These are phyloP conservation scores for Ophiocordyceps camponoti-rufipedis DNA, from an alignment of 2,329 filamentous ascomycete genomes.

Conservation along the genomic window DNA sequence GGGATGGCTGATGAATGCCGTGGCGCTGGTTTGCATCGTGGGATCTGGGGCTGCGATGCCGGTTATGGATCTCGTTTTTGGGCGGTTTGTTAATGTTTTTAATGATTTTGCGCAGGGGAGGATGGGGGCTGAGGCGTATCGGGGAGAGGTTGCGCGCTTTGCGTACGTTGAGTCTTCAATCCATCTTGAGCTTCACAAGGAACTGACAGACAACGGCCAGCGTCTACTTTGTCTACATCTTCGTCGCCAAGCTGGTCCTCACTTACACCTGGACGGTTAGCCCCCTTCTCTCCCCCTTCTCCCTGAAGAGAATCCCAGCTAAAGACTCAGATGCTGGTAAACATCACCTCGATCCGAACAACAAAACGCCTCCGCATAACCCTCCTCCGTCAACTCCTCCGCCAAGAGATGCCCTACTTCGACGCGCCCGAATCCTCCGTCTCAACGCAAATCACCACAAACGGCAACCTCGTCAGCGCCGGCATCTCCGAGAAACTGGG, in stretches of 20 bases:
- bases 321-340: constrained; percentile 11
- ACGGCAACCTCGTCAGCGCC: constrained; percentile 24
- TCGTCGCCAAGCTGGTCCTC: constrained; percentile 33
- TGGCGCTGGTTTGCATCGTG: constrained; percentile 18
- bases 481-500: constrained; percentile 27
- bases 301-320: no score
- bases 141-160: constrained; percentile 26
- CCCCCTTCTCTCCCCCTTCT: not conserved
- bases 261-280: constrained; percentile 31
- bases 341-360: constrained; percentile 17
- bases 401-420: constrained; percentile 38
- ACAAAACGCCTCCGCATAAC: constrained; percentile 18
- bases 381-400: constrained; percentile 18
- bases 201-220: constrained; percentile 11
- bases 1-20: constrained; percentile 17
- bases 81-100: constrained; percentile 33
- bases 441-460: constrained; percentile 27
- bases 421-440: constrained; percentile 26
- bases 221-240: constrained; percentile 39
- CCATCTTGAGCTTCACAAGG: no score
- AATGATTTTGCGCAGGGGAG: constrained; percentile 32
- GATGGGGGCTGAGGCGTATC: constrained; percentile 26
- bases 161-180: constrained; percentile 14
- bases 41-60: constrained; percentile 22
- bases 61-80: constrained; percentile 41